These are phyloP conservation scores for Elsinoe batatas DNA, from an alignment of 2,329 filamentous ascomycete species.

Conservation along the genomic window DNA sequence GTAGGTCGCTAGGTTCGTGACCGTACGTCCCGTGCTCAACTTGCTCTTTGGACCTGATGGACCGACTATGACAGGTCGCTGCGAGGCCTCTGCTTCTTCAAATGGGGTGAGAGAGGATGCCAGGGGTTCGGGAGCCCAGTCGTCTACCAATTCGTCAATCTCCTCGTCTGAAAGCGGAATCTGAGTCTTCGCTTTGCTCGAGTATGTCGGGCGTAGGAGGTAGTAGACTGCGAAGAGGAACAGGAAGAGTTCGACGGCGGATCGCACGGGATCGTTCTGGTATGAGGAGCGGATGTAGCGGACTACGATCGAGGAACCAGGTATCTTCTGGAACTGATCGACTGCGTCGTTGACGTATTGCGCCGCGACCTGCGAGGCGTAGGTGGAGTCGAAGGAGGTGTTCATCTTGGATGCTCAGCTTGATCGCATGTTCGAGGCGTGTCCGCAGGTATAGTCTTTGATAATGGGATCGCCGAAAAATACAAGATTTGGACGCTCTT, in stretches of 20 bases:
- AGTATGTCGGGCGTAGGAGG: constrained; percentile 82
- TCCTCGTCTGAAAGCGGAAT: constrained; percentile 89
- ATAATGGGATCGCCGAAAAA: too few species aligned
- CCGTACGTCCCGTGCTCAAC: constrained; percentile 76
- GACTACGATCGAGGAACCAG: constrained; percentile 85
- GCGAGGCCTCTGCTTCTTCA: constrained; percentile 76
- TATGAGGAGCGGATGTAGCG: constrained; percentile 96
- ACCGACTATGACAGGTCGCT: constrained; percentile 79
- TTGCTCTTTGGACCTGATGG: constrained; percentile 86
- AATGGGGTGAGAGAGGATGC: constrained; percentile 63
- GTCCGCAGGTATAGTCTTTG: neutral
- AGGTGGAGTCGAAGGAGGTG: constrained; percentile 8
- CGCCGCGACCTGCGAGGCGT: constrained; percentile 14
- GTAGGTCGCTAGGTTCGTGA: constrained; percentile 86
- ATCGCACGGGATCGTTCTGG: constrained; percentile 91
- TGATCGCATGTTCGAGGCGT: neutral
- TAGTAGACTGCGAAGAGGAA: constrained; percentile 95
- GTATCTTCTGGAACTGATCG: constrained; percentile 71
- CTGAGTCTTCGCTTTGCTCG: constrained; percentile 79
- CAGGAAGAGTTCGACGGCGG: constrained; percentile 83
- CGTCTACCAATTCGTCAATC: constrained; percentile 91
- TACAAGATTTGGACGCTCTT: too few species aligned
- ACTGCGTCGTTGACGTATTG: constrained; percentile 15
- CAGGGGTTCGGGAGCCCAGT: constrained; percentile 91
- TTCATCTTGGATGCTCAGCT: neutral